phyloP scores from a whole-genome alignment of 371 early-diverging fungal species.

The Quaeritorhiza haematococci region DNA sequence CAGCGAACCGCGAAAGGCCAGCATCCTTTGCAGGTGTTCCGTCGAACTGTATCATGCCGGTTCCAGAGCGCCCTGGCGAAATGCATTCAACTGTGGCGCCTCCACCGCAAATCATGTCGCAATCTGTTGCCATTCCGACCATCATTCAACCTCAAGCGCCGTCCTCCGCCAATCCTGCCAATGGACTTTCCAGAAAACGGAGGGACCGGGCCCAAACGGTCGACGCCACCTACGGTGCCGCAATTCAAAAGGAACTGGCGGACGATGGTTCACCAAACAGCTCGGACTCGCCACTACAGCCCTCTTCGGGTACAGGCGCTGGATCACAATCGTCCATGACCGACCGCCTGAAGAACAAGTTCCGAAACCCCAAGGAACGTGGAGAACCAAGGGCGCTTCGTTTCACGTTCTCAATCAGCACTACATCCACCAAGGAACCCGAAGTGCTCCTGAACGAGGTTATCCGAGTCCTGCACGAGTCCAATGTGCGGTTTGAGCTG shows the following conservation, averaged over 20 bases:
- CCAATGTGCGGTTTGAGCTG: conserved; percentile 25
- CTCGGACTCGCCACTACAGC: not conserved
- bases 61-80: conserved; percentile 5
- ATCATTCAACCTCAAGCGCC: not conserved
- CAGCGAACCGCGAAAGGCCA: conserved; percentile 20
- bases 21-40: conserved; percentile 32
- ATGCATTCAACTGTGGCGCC: conserved; percentile 20
- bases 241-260: not conserved
- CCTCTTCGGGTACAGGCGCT: not conserved
- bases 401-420: conserved; percentile 45
- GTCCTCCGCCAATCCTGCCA: not conserved
- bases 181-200: not conserved
- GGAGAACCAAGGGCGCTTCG: conserved; percentile 40
- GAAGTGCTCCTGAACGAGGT: conserved; percentile 38
- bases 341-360: conserved; percentile 18
- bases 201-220: conserved; percentile 20
- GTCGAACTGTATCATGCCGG: conserved; percentile 11
- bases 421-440: conserved; percentile 47
- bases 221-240: conserved; percentile 3
- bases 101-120: conserved; percentile 4
- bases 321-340: conserved; percentile 21
- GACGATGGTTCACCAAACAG: not conserved
- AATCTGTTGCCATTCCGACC: conserved; percentile 13
- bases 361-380: conserved; percentile 6
- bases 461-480: conserved; percentile 28